Evolutionary conservation across 2,329 filamentous ascomycete species (phyloP), one percentile per base, ranked within the genome.

Genomic region (Leptodontidium sp.): DNA sequence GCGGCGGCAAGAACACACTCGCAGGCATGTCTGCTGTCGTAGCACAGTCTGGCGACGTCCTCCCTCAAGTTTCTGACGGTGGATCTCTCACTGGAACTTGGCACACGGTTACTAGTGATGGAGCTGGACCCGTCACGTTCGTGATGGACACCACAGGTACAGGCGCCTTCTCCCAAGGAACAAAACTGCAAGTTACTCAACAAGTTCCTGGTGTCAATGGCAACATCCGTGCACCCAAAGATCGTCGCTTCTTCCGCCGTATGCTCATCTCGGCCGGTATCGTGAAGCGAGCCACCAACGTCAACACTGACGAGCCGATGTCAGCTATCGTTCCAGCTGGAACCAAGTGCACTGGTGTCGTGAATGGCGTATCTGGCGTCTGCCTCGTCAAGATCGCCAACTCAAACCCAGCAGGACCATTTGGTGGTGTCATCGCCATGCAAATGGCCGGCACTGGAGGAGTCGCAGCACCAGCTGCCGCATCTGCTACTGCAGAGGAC

Each of bases 61-160:
- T 91, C 29, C 88, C 89, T 12, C 88, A 91, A 80, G 80, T 91
- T 73, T 82, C 81, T 7, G 74, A 81, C 0, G 88, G 88, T 61
- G 89, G 89, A 67, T 74, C 82, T 66, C 74, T 91, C 69, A 80
- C 80, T 73, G 90, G 91, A 83, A 90, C 87, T 1, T 81, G 91
- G 11, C 89, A 90, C 80, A 88, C 91, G 78, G 88, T 91, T 77
- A 91, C 91, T 79, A 83, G 82, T 47, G 89, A 91, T 72, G 89
- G 89, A 68, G 89, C 86, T 68, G 89, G 89, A 21, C 75, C 75
- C 62, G 74, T 75, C 66, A 85, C 81, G 7, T 68, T 80, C 29
- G 76, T 82, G 24, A 70, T 83, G 32, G 81, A 90, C 88, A 90
- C 88, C 81, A 88, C 88, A 66, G 88, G 82, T 64, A 88, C 87